Conservation (phyloP, 208 protist species). For the Herpetomonas tarakana region DNA sequence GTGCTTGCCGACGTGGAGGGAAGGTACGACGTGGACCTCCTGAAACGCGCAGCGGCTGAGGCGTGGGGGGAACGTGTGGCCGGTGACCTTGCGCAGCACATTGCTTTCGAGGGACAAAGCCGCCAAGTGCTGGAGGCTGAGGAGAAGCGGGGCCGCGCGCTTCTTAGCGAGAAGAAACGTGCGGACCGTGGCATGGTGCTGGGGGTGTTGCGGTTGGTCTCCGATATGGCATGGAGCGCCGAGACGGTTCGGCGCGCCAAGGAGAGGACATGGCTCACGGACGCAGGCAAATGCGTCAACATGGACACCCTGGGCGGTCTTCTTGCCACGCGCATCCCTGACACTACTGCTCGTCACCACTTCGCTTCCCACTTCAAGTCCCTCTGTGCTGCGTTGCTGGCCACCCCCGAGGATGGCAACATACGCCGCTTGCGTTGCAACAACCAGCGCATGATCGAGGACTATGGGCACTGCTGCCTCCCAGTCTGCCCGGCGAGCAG, state of each 20-base stretch:
- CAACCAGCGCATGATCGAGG: conserved; percentile 55
- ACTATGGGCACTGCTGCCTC: conserved; percentile 69
- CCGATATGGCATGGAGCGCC: conserved; percentile 30
- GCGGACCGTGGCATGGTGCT: conserved; percentile 20
- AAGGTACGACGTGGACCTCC: conserved; percentile 39
- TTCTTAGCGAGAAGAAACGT: conserved; percentile 14
- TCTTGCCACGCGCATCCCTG: conserved; percentile 19
- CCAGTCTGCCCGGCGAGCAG: not conserved
- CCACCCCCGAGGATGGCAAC: conserved; percentile 71
- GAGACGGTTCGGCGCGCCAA: conserved; percentile 28
- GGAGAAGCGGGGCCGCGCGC: conserved; percentile 28
- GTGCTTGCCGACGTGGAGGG: conserved; percentile 24
- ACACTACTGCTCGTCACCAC: conserved; percentile 8
- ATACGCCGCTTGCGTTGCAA: conserved; percentile 75
- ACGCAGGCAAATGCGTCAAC: conserved; percentile 20
- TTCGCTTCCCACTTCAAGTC: conserved; percentile 24
- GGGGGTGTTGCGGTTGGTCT: conserved; percentile 16
- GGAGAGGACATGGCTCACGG: conserved; percentile 37
- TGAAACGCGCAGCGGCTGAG: conserved; percentile 41
- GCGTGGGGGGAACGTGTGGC: conserved; percentile 66
- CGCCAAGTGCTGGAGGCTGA: conserved; percentile 32
- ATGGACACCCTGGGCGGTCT: conserved; percentile 2
- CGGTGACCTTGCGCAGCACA: conserved; percentile 31
- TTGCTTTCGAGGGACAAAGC: conserved; percentile 41
- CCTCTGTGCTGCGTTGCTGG: conserved; percentile 47